Percentiles rank a stretch among this genome's conserved stretches.
Evolutionary conservation across 2,329 filamentous ascomycete species (phyloP).

Genomic region (Amauroascus verrucosus): DNA sequence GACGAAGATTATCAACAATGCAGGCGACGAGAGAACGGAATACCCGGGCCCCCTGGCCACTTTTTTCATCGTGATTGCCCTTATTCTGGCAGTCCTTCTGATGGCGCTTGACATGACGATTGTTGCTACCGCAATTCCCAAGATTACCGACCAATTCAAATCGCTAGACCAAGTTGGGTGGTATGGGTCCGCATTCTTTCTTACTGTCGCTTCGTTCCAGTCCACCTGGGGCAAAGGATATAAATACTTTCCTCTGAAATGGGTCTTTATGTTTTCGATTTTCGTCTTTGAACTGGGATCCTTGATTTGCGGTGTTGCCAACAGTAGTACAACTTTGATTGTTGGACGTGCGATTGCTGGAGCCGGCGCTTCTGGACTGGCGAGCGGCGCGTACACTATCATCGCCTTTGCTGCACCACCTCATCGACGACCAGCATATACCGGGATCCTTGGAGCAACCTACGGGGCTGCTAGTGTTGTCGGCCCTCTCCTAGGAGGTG

Average conservation of each 20-base stretch:
- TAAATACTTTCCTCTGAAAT: conserved; percentile 33
- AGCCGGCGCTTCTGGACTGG: conserved; percentile 30
- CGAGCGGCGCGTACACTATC: conserved; percentile 29
- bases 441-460: conserved; percentile 15
- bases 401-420: conserved; percentile 14
- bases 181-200: conserved; percentile 29
- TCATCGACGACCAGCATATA: conserved; percentile 14
- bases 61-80: conserved; percentile 13
- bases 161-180: conserved; percentile 29
- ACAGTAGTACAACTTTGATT: conserved; percentile 31
- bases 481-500: conserved; percentile 17
- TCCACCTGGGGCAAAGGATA: conserved; percentile 35
- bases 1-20: neutral
- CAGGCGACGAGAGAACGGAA: conserved; percentile 4
- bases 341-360: conserved; percentile 35
- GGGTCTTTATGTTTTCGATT: conserved; percentile 23
- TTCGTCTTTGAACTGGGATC: conserved; percentile 23
- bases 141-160: conserved; percentile 30
- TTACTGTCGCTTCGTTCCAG: conserved; percentile 24
- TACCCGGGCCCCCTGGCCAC: conserved; percentile 12
- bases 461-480: conserved; percentile 17
- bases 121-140: conserved; percentile 28
- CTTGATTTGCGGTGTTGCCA: conserved; percentile 25
- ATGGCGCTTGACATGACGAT: conserved; percentile 21
- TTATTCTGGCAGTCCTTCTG: conserved; percentile 14